Evolutionary conservation across 768 basidiomycete genomes (phyloP).

Genomic region (Mycena epipterygia): DNA sequence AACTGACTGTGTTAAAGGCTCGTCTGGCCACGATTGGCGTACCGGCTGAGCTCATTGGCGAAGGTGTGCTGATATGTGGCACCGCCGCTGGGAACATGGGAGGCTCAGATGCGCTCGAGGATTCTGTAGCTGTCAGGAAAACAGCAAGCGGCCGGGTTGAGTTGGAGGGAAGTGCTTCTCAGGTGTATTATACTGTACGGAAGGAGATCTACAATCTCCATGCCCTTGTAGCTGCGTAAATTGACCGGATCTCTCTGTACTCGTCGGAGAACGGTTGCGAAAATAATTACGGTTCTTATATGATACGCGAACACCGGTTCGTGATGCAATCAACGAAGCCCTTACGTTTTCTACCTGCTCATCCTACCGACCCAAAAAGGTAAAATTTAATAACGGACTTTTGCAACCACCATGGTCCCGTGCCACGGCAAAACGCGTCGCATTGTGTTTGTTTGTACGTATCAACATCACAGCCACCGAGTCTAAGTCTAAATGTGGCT

Average conservation of each 20-base stretch:
- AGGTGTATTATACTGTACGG: conserved; percentile 90
- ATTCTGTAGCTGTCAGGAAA: conserved; percentile 91
- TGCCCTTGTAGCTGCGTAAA: conserved; percentile 81
- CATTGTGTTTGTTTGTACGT: background rate
- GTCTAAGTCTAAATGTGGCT: too few relatives aligned
- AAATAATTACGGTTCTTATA: too few relatives aligned
- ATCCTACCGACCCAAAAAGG: conserved; percentile 15
- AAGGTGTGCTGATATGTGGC: conserved; percentile 94
- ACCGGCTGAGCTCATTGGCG: conserved; percentile 95
- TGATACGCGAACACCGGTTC: background rate
- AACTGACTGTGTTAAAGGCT: conserved; percentile 90
- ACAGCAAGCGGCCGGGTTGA: conserved; percentile 87
- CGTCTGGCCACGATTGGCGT: conserved; percentile 81
- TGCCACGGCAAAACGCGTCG: too few relatives aligned
- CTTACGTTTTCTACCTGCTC: background rate
- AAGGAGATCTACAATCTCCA: conserved; percentile 92
- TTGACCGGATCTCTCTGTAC: background rate
- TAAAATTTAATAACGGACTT: background rate
- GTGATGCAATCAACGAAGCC: background rate
- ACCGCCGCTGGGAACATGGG: conserved; percentile 61
- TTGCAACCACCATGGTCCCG: too few relatives aligned
- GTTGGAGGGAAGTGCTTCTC: conserved; percentile 90
- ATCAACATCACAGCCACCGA: background rate
- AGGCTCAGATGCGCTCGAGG: conserved; percentile 62
- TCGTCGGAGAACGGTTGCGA: too few relatives aligned